These are phyloP conservation scores for Marasmius sp. DNA, from an alignment of 1,284 basidiomycete genomes.

Conservation along the genomic window DNA sequence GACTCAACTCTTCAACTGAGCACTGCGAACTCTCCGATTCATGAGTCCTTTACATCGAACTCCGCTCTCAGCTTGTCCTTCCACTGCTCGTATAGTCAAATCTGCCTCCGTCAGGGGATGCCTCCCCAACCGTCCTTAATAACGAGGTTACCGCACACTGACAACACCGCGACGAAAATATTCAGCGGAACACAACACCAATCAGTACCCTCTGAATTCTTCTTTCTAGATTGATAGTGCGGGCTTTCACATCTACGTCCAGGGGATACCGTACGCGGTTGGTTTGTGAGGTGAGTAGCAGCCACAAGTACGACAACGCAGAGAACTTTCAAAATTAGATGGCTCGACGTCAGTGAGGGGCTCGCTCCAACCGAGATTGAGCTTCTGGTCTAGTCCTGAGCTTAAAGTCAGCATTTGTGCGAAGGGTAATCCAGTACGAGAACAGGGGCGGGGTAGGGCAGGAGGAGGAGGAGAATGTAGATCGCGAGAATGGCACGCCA, in stretches of 20 bases:
- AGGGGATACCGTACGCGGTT: too few species aligned
- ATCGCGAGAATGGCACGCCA: slow-evolving; percentile 72
- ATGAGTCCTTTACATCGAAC: slow-evolving; percentile 14
- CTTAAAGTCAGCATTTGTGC: slow-evolving; percentile 71
- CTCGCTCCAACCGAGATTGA: too few species aligned
- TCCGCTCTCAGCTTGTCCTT: slow-evolving; percentile 32
- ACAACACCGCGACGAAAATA: slow-evolving; percentile 63
- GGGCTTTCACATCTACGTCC: slow-evolving; percentile 73
- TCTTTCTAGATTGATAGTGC: slow-evolving; percentile 67
- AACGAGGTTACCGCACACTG: slow-evolving; percentile 75
- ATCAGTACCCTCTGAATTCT: slow-evolving; percentile 61
- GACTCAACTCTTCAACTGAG: too few species aligned
- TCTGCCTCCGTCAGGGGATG: slow-evolving; percentile 59
- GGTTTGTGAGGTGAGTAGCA: slow-evolving; percentile 68
- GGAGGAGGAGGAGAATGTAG: slow-evolving; percentile 68
- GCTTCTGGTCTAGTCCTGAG: slow-evolving; percentile 74
- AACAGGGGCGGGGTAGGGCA: slow-evolving; percentile 65
- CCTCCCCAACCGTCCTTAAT: slow-evolving; percentile 61
- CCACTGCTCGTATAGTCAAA: slow-evolving; percentile 24
- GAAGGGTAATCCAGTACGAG: slow-evolving; percentile 69
- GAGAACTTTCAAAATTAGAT: slow-evolving; percentile 57
- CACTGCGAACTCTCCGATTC: background rate
- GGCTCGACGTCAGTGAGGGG: too few species aligned
- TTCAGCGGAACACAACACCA: slow-evolving; percentile 49
- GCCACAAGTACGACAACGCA: slow-evolving; percentile 70